Percentiles rank a stretch among this genome's conserved stretches.
These are phyloP conservation scores for Calcarisporium arbuscula DNA, from an alignment of 2,329 filamentous ascomycete species.

Conservation along the genomic window DNA sequence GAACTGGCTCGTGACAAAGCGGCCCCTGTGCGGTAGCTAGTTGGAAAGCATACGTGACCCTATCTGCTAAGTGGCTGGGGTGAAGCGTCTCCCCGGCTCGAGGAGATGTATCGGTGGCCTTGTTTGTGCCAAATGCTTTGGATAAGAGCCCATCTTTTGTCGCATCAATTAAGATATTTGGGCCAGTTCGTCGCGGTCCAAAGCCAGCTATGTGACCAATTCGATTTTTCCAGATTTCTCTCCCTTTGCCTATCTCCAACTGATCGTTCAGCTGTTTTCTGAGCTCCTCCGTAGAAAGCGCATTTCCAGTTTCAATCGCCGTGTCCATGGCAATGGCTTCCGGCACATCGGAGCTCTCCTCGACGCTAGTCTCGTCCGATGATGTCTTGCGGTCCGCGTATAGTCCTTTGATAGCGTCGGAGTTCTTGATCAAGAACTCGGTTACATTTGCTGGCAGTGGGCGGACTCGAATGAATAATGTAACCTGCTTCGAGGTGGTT, in stretches of 20 bases:
- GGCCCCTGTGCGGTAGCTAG: slow-evolving; percentile 84
- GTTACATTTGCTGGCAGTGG: slow-evolving; percentile 75
- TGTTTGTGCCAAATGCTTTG: slow-evolving; percentile 53
- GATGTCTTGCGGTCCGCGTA: slow-evolving; percentile 64
- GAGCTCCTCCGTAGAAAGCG: slow-evolving; percentile 69
- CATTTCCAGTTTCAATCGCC: slow-evolving; percentile 51
- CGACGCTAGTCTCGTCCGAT: slow-evolving; percentile 29
- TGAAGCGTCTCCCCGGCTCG: slow-evolving; percentile 44
- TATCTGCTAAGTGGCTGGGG: slow-evolving; percentile 73
- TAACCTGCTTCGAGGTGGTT: slow-evolving; percentile 82
- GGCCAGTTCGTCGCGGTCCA: slow-evolving; percentile 75
- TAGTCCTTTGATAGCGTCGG: slow-evolving; percentile 68
- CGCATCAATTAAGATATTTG: slow-evolving; percentile 82
- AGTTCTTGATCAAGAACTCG: slow-evolving; percentile 78
- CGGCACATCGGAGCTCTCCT: slow-evolving; percentile 23
- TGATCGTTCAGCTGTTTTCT: slow-evolving; percentile 61
- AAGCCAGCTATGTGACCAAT: slow-evolving; percentile 85
- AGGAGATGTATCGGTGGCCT: slow-evolving; percentile 24
- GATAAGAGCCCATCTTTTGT: slow-evolving; percentile 67
- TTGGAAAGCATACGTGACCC: slow-evolving; percentile 90
- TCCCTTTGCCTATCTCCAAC: slow-evolving; percentile 66
- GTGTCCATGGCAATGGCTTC: slow-evolving; percentile 43
- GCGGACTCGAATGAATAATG: slow-evolving; percentile 66
- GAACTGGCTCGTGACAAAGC: slow-evolving; percentile 85
- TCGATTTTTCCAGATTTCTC: slow-evolving; percentile 67